Conservation (phyloP, 768 basidiomycete species). For the Mycena floridula region DNA sequence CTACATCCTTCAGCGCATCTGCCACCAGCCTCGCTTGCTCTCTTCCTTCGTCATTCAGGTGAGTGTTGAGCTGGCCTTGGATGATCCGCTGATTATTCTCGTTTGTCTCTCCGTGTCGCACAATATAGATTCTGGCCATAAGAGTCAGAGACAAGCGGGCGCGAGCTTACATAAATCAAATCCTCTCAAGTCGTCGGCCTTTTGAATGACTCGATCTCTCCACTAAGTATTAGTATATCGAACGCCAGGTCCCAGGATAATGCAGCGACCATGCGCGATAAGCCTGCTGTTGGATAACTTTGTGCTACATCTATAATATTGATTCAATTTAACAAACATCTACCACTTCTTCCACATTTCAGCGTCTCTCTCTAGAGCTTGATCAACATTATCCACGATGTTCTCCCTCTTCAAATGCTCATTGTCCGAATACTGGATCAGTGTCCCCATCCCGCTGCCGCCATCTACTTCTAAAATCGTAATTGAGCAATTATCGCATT, state of each 20-base stretch:
- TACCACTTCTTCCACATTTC: no score
- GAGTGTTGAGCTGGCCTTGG: conserved; percentile 72
- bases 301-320: no score
- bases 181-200: no score
- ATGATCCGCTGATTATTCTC: conserved; percentile 57
- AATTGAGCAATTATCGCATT: conserved; percentile 50
- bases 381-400: conserved; percentile 51
- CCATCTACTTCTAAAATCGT: conserved; percentile 49
- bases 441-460: conserved; percentile 25
- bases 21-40: conserved; percentile 55
- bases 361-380: no score
- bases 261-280: no score
- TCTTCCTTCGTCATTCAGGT: conserved; percentile 55
- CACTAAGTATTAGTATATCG: no score
- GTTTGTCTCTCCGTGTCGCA: conserved; percentile 77
- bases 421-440: conserved; percentile 51
- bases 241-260: no score
- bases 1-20: conserved; percentile 42
- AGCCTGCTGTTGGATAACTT: no score
- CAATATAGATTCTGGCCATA: conserved; percentile 47
- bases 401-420: conserved; percentile 39
- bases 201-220: no score
- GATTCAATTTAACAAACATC: no score
- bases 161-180: no score
- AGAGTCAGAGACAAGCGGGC: no score